Base-by-base conservation (phyloP, 495 filamentous ascomycete species). In the Durotheca rogersii region DNA sequence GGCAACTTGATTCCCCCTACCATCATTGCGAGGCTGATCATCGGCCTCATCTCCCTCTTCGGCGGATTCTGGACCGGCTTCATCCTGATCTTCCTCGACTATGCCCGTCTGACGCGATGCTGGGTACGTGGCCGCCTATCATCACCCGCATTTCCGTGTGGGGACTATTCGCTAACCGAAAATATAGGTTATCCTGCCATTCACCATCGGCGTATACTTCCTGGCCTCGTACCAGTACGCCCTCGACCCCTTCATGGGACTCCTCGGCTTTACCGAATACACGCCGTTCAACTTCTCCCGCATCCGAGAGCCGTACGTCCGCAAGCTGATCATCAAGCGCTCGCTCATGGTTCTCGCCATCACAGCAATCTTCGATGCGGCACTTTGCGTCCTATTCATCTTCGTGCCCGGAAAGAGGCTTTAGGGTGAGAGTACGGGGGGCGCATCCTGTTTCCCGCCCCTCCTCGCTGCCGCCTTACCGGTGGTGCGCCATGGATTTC, bases 11-110 rank as follows among this genome's bases (percentile, higher is more conserved):
- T 97, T 15, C 93, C 91, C 3, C 78, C 91, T 14, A 93, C 88
- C 20, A 81, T 89, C 34, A 83, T 96, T 62, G 72, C 90, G 53
- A 81, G 93, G 14, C 70, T 96, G 31, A 86, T 90, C 15, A 66
- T 96, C 58, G 93, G 92, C n/a, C 74, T 98, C 34, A 71, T 96
- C 34, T 76, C 84, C 46, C 82, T 98, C 69, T 94, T 95, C 61
- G 90, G 83, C 54, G 94, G 77, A 2, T 95, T 96, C 68, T 98
- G 93, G 93, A 82, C 88, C 4, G 87, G 85, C 1, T 98, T 97
- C 64, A 81, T 89, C 41, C 81, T 96, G 21, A 94, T 98, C 41
- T 89, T 98, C 64, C 83, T 95, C 11, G 76, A 96, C 64, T 81
- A 88, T 60, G 78, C 83, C 15, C 81, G 89, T 32, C 60, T 68